Evolutionary conservation across 257 asterid species (phyloP), one percentile per base, ranked within the genome.

Genomic region (Parsonsia alboflavescens): DNA sequence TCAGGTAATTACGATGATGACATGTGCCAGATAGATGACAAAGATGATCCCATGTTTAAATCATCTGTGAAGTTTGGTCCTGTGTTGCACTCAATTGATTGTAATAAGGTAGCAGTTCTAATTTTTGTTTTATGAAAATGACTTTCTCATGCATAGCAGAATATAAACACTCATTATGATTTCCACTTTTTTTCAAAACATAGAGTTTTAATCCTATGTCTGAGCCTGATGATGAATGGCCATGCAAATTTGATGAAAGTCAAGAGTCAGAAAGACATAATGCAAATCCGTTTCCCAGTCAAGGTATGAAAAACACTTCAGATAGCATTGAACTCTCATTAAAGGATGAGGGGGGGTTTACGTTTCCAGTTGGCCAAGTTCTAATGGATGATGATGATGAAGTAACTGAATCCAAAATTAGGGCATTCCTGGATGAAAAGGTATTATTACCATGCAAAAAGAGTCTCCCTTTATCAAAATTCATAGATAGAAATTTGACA

Each of bases 131-230:
- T 65, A 57, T 42, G 41, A 53, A 72, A 75, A 42, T 70, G 58
- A 15, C 50, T 42, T 78, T 13, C 54, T 46, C 70, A 68, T 41
- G 42, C 52, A 80, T 28, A 21, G 42, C 11, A 46, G 58, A 39
- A 28, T 53, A 53, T 21, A 33, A 73, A 61, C 33, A 69, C 74
- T 53, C 50, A 77, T 45, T 52, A 48, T 41, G 28, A 15, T 62
- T 68, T 53, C 73, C 56, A 24, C 7, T 24, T 30, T 28, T 72
- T 72, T 81, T 70, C 12, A 75, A 44, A 56, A 53, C 52, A 30
- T 73, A 95, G 99, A 95, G 97, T 84, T 93, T 89, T 73, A 93
- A 95, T 86, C 98, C 96, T 26, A 87, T 95, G 90, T 79, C 87
- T 69, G 99, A 92, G 74, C 97, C 99, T 49, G 85, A 81, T 80